Percentiles rank a stretch among this genome's conserved stretches.
These are phyloP conservation scores for Pythium volutum DNA, from an alignment of 352 stramenopile species.

Conservation along the genomic window DNA sequence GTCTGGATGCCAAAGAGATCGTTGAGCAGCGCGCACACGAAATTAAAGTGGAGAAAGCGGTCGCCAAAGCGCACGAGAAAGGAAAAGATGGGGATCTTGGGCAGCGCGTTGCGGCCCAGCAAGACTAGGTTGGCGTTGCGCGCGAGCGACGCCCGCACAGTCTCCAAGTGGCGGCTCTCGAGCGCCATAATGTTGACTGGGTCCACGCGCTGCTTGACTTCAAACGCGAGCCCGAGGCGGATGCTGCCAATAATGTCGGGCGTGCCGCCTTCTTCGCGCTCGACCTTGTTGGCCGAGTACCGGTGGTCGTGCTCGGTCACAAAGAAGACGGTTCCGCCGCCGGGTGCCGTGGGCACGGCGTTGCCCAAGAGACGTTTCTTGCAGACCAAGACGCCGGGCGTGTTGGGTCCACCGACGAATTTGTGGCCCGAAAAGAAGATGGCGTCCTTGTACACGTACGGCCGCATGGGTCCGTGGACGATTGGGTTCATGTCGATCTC, in stretches of 20 bases:
- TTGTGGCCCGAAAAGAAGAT: conserved; percentile 95
- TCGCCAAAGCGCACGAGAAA: conserved; percentile 86
- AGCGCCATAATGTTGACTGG: conserved; percentile 33
- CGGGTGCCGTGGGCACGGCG: conserved; percentile 34
- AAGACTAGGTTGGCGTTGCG: conserved; percentile 68
- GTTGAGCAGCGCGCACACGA: conserved; percentile 94
- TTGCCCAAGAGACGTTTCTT: conserved; percentile 85
- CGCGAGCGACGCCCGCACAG: conserved; percentile 30
- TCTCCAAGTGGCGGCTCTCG: conserved; percentile 30
- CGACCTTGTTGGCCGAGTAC: conserved; percentile 86
- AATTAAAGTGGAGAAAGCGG: conserved; percentile 95
- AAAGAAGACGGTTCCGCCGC: conserved; percentile 48
- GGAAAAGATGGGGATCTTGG: conserved; percentile 87
- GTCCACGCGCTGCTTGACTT: conserved; percentile 71
- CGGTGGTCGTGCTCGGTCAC: conserved; percentile 43
- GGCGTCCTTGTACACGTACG: conserved; percentile 85
- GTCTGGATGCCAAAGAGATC: conserved; percentile 97
- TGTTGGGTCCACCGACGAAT: conserved; percentile 90
- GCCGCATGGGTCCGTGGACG: conserved; percentile 23
- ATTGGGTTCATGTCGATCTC: conserved; percentile 93
- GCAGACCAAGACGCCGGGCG: conserved; percentile 90
- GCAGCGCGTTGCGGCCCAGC: conserved; percentile 49
- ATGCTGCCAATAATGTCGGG: conserved; percentile 92
- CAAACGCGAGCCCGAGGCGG: conserved; percentile 83
- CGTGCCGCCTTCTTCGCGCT: conserved; percentile 95